Base-by-base conservation (phyloP, 208 protist species). In the Herpetomonas tarakana region DNA sequence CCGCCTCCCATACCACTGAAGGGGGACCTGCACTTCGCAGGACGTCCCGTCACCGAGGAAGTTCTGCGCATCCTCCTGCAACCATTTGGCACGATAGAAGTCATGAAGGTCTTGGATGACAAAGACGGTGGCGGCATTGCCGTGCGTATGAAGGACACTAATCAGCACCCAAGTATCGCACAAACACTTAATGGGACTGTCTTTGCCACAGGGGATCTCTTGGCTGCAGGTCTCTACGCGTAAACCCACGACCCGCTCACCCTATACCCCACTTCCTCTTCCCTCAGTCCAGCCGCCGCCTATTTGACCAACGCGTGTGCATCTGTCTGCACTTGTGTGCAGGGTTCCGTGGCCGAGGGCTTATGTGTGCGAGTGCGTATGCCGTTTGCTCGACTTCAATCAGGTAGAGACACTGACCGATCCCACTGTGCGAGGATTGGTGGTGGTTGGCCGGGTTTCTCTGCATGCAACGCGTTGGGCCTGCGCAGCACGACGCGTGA, bases 141-240 rank as follows among this genome's bases (percentile, higher is more conserved):
- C 12, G 77, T 88, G 52, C 75, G 89, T 19, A 77, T 95, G 65
- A 58, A 47, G 0, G 78, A 93, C 57, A 52, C 64, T 1, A 63
- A 58, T 1, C 50, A 84, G 51, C 86, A 93, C 65, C 6, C 58
- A 3, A 29, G 80, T 9, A 82, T 95, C 16, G 77, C 75, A 11
- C 86, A 93, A 67, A 75, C 88, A 39, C 74, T 95, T 12, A 91
- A 92, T 57, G 84, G 84, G 2, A 74, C 75, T 1, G 50, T 88
- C 16, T 92, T 95, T 52, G 68, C 86, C 0, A 89, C 82, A 11
- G 89, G 89, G 0, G 74, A 95, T 44, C 62, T 88, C 50, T 64
- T 95, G 27, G 58, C 71, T 2, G 85, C 78, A 0, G 78, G 73
- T 3, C 62, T 92, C 27, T 92, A 91, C 68, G 65, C 81, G 14